phyloP scores from a whole-genome alignment of 495 filamentous ascomycete species.

The Elasticomyces elasticus region DNA sequence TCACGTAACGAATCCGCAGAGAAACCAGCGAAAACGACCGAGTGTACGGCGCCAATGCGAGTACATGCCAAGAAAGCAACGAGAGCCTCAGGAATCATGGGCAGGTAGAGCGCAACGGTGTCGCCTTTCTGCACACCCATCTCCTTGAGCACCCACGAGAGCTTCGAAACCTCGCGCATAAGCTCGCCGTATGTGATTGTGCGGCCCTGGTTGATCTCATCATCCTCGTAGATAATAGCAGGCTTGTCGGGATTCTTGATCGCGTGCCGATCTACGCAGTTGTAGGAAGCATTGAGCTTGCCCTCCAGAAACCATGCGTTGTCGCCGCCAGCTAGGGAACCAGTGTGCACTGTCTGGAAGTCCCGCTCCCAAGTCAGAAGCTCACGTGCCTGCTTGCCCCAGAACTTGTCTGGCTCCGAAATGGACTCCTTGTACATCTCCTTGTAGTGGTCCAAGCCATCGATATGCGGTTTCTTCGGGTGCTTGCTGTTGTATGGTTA shows the following conservation, averaged over 20 bases:
- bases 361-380: conserved; percentile 83
- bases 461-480: conserved; percentile 56
- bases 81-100: conserved; percentile 96
- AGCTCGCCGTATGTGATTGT: conserved; percentile 90
- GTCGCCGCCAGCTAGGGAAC: conserved; percentile 71
- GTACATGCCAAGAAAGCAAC: conserved; percentile 83
- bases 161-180: conserved; percentile 78
- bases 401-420: conserved; percentile 81
- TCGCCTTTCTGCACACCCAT: conserved; percentile 97
- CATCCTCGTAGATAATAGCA: conserved; percentile 97
- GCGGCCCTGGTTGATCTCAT: conserved; percentile 80
- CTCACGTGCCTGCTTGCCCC: conserved; percentile 75
- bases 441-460: conserved; percentile 76
- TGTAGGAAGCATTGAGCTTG: conserved; percentile 88
- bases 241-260: conserved; percentile 83
- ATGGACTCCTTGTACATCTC: conserved; percentile 94
- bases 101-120: conserved; percentile 92
- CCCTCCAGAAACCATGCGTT: conserved; percentile 93
- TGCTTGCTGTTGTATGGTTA: conserved; percentile 46
- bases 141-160: conserved; percentile 76
- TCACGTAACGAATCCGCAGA: conserved; percentile 93
- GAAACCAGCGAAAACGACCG: conserved; percentile 97
- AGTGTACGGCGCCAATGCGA: conserved; percentile 93
- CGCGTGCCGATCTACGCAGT: conserved; percentile 93
- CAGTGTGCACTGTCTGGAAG: conserved; percentile 80